Percentiles rank a stretch among this genome's conserved stretches.
These are phyloP conservation scores for Marasmius fiardii DNA, from an alignment of 1,284 basidiomycete species.

Conservation along the genomic window DNA sequence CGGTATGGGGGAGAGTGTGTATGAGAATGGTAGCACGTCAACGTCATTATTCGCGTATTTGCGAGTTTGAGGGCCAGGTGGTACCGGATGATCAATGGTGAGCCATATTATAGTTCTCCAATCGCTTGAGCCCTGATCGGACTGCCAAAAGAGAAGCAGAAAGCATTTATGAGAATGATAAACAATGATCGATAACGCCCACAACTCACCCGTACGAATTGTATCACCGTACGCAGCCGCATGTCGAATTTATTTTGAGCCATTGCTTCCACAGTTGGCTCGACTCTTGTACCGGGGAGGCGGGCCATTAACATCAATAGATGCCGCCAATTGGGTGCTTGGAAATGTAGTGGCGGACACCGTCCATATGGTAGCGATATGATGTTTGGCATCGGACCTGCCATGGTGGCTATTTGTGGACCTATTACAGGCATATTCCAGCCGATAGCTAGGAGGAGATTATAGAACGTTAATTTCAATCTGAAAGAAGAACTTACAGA, in stretches of 20 bases:
- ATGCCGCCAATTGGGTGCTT: constrained; percentile 69
- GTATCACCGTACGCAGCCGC: constrained; percentile 66
- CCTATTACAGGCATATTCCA: constrained; percentile 58
- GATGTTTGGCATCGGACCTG: constrained; percentile 60
- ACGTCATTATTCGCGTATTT: constrained; percentile 58
- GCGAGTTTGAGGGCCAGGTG: constrained; percentile 39
- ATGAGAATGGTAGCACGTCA: constrained; percentile 66
- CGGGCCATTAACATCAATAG: constrained; percentile 70
- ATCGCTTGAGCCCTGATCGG: constrained; percentile 50
- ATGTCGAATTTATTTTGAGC: constrained; percentile 53
- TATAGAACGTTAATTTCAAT: neutral
- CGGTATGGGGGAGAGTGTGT: constrained; percentile 55
- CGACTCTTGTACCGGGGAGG: constrained; percentile 62
- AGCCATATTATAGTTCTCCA: constrained; percentile 77
- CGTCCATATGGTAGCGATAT: constrained; percentile 68
- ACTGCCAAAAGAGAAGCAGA: constrained; percentile 31
- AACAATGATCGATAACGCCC: neutral
- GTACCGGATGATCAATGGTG: constrained; percentile 64
- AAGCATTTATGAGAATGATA: neutral
- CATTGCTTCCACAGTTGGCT: constrained; percentile 65
- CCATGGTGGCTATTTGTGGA: constrained; percentile 41
- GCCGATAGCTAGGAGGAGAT: constrained; percentile 50
- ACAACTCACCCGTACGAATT: constrained; percentile 64
- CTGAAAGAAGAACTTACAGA: constrained; percentile 54
- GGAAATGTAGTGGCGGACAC: constrained; percentile 64